Evolutionary conservation across 2,329 filamentous ascomycete genomes (phyloP).

Genomic region (Fusarium haematococcum): DNA sequence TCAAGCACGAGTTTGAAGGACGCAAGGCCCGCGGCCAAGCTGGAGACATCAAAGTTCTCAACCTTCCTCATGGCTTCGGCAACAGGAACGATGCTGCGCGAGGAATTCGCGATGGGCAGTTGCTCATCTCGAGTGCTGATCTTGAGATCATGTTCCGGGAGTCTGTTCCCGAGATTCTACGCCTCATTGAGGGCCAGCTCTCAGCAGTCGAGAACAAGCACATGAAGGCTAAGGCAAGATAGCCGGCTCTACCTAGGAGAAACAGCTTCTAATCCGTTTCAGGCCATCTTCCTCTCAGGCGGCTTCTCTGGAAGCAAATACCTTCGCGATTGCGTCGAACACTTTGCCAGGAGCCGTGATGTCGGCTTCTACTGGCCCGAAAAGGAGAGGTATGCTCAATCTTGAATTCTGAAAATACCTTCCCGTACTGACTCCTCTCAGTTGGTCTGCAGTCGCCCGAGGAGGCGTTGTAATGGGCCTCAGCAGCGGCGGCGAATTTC

Average conservation of each 20-base stretch:
- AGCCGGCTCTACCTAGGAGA: too few relatives aligned
- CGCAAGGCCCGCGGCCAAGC: background rate
- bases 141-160: slow-evolving; percentile 16
- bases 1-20: slow-evolving; percentile 18
- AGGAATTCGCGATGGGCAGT: slow-evolving; percentile 16
- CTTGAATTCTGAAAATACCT: rapidly evolving
- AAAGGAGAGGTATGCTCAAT: background rate
- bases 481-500: slow-evolving; percentile 3
- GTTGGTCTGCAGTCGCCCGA: slow-evolving; percentile 25
- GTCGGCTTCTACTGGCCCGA: background rate
- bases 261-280: background rate
- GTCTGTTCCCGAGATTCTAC: slow-evolving; percentile 16
- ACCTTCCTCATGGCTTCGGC: slow-evolving; percentile 3
- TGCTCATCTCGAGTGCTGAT: slow-evolving; percentile 18
- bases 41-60: slow-evolving; percentile 3
- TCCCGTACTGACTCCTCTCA: background rate
- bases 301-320: slow-evolving; percentile 26
- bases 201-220: slow-evolving; percentile 3
- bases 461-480: slow-evolving; percentile 28
- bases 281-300: slow-evolving; percentile 28
- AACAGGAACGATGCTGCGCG: background rate
- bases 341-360: background rate
- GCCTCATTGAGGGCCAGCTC: slow-evolving; percentile 16
- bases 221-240: background rate
- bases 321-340: slow-evolving; percentile 1